phyloP scores from a whole-genome alignment of 1,284 basidiomycete genomes.

The Hymenochaete sp. region DNA sequence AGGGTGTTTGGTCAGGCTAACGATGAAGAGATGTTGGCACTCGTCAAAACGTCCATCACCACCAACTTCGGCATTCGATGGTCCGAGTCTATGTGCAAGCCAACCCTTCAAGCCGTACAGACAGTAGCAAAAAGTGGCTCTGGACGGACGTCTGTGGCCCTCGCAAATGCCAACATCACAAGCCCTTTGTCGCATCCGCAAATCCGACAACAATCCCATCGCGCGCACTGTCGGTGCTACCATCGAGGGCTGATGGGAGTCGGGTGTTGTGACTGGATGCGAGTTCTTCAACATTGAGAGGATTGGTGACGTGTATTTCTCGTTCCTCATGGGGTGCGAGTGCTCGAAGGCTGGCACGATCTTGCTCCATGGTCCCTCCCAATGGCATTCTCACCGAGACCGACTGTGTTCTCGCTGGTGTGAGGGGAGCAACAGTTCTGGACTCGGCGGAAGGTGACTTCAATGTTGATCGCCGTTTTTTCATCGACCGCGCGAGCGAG shows the following conservation, averaged over 20 bases:
- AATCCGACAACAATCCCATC: slow-evolving; percentile 98
- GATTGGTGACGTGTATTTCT: slow-evolving; percentile 98
- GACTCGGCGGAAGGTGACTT: too few species aligned
- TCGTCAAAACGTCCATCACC: slow-evolving; percentile 98
- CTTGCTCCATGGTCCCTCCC: slow-evolving; percentile 92
- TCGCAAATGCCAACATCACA: slow-evolving; percentile 85
- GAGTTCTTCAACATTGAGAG: slow-evolving; percentile 97
- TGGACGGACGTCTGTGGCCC: slow-evolving; percentile 81
- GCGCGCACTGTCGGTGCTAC: slow-evolving; percentile 93
- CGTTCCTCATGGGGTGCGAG: slow-evolving; percentile 88
- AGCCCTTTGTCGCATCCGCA: slow-evolving; percentile 91
- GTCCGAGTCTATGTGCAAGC: slow-evolving; percentile 95
- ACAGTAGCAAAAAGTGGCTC: slow-evolving; percentile 65
- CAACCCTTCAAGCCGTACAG: slow-evolving; percentile 88
- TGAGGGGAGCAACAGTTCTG: too few species aligned
- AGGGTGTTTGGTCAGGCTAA: slow-evolving; percentile 48
- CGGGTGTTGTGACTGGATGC: slow-evolving; percentile 88
- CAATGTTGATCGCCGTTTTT: too few species aligned
- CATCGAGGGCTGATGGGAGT: slow-evolving; percentile 90
- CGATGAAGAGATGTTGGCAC: slow-evolving; percentile 92
- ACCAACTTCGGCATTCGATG: slow-evolving; percentile 97
- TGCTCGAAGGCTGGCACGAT: slow-evolving; percentile 98
- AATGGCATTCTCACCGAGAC: slow-evolving; percentile 99
- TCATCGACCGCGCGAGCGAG: too few species aligned
- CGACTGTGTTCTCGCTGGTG: slow-evolving; percentile 94